Conservation (phyloP, 345 rosid species). For the Raphanus sativus region DNA sequence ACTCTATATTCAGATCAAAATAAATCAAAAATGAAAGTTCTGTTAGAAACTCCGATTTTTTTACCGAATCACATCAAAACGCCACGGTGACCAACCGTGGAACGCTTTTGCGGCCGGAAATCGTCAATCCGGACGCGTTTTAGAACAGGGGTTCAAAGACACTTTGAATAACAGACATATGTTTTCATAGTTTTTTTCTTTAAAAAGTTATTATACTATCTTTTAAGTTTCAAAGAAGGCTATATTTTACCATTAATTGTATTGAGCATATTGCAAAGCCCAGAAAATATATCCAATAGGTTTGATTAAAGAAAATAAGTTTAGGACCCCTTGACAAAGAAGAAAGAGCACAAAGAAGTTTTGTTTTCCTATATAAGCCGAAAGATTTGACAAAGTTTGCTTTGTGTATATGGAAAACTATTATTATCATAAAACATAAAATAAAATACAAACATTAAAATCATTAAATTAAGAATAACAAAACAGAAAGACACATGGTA, state of each 20-base stretch:
- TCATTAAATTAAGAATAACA: background rate
- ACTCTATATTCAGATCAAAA: too few relatives aligned
- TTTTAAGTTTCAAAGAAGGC: background rate
- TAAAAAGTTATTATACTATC: background rate
- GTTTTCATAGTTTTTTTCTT: background rate
- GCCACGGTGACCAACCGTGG: too few relatives aligned
- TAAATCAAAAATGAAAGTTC: too few relatives aligned
- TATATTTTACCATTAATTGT: background rate
- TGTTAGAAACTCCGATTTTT: too few relatives aligned
- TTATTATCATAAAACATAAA: background rate
- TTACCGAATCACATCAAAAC: too few relatives aligned
- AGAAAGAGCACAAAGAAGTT: background rate
- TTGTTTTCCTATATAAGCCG: background rate
- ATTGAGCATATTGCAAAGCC: background rate
- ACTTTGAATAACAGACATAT: background rate
- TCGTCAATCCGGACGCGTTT: too few relatives aligned
- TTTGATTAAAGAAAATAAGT: background rate
- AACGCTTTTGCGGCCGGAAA: too few relatives aligned
- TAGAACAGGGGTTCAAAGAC: background rate
- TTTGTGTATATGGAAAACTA: background rate
- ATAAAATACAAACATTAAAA: background rate
- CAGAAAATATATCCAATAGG: background rate
- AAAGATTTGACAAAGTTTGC: background rate
- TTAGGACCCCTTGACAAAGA: background rate
- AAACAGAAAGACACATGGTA: background rate